These are phyloP conservation scores for Eucalyptus grandis DNA, from an alignment of 345 rosid species.

Conservation along the genomic window DNA sequence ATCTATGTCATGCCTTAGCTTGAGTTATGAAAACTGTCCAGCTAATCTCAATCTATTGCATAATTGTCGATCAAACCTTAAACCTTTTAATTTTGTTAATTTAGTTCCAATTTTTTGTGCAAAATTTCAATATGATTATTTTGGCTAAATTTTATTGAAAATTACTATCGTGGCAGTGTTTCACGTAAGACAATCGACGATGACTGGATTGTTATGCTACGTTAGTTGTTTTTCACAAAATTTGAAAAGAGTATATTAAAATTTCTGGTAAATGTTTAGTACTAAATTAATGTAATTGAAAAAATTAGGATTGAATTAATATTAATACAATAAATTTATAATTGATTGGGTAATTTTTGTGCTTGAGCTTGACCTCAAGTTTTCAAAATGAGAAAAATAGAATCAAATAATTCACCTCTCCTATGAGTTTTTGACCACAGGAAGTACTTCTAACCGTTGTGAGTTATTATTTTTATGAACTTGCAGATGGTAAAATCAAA, in stretches of 20 bases:
- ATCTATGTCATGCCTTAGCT: too few relatives aligned
- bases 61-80: not conserved
- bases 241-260: too few relatives aligned
- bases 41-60: too few relatives aligned
- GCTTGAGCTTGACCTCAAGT: not conserved
- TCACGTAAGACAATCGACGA: rapidly evolving
- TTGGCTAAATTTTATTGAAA: too few relatives aligned
- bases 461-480: too few relatives aligned
- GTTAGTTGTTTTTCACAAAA: too few relatives aligned
- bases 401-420: not conserved
- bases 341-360: not conserved
- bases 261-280: not conserved
- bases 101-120: too few relatives aligned
- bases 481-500: not conserved
- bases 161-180: rapidly evolving
- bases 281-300: not conserved
- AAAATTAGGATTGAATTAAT: not conserved
- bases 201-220: too few relatives aligned
- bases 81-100: too few relatives aligned
- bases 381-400: not conserved
- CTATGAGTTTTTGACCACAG: not conserved
- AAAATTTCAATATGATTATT: too few relatives aligned
- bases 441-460: not conserved
- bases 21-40: not conserved
- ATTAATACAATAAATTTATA: not conserved